Percentiles rank a stretch among this genome's conserved stretches.
phyloP scores from a whole-genome alignment of 345 rosid genomes.

The Orychophragmus violaceus region DNA sequence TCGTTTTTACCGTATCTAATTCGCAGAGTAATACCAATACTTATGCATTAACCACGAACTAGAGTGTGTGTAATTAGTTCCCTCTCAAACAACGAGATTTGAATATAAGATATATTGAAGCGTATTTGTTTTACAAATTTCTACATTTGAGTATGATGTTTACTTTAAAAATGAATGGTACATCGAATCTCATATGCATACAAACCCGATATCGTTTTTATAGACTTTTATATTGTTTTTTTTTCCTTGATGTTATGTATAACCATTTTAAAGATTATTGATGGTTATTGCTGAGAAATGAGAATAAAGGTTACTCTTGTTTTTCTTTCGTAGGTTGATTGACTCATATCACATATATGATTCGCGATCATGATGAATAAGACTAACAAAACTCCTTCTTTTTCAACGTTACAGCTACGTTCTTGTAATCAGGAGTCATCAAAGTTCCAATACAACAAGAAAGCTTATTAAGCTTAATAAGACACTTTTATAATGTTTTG shows the following conservation, averaged over 20 bases:
- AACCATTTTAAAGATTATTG: neutral
- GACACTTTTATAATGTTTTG: neutral
- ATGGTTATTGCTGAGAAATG: neutral
- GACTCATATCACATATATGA: slow-evolving; percentile 7
- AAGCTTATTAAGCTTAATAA: neutral
- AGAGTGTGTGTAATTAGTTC: neutral
- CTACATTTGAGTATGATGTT: neutral
- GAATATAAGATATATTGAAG: neutral
- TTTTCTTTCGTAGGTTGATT: neutral
- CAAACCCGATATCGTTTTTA: neutral
- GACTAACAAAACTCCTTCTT: neutral
- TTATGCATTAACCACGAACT: neutral
- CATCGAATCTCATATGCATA: neutral
- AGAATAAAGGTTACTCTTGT: neutral
- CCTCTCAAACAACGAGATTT: neutral
- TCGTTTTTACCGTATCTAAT: neutral
- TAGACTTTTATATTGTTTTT: neutral
- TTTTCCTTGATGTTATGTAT: neutral
- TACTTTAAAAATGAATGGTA: neutral
- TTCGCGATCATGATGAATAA: neutral
- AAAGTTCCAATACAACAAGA: slow-evolving; percentile 3
- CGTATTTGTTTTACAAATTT: neutral
- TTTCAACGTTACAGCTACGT: slow-evolving; percentile 20
- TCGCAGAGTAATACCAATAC: neutral
- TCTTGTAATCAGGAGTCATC: neutral